phyloP scores from a whole-genome alignment of 192 early-diverging fungal species.

The Coemansia sp. region DNA sequence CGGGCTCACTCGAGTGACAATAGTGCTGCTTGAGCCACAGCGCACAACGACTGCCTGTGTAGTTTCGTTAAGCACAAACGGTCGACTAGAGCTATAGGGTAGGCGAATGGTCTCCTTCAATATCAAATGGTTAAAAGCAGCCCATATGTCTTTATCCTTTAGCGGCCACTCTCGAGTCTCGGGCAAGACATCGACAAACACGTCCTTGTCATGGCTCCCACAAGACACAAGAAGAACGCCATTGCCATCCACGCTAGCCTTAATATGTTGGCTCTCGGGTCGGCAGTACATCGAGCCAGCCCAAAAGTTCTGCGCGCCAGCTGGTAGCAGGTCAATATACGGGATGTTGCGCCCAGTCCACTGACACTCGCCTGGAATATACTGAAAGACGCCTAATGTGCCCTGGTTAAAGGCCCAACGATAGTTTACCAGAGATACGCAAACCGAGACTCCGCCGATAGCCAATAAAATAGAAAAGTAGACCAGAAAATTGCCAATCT shows the following conservation, averaged over 20 bases:
- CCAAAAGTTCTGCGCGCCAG: conserved; percentile 61
- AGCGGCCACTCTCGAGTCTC: conserved; percentile 55
- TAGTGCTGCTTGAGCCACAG: conserved; percentile 38
- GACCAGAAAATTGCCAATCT: conserved; percentile 28
- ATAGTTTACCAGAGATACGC: conserved; percentile 45
- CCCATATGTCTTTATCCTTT: conserved; percentile 50
- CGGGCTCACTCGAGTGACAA: conserved; percentile 41
- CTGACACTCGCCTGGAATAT: conserved; percentile 40
- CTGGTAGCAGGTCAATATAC: conserved; percentile 54
- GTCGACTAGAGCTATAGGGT: conserved; percentile 11
- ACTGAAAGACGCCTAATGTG: conserved; percentile 2
- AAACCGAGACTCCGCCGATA: conserved; percentile 10
- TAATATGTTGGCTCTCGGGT: conserved; percentile 25
- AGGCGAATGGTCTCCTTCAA: conserved; percentile 23
- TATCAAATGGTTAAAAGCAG: conserved; percentile 47
- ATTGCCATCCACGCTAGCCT: conserved; percentile 36
- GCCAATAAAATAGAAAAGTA: conserved; percentile 31
- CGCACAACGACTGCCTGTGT: conserved; percentile 54
- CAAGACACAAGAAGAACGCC: conserved; percentile 46
- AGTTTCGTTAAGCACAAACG: conserved; percentile 34
- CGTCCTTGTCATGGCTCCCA: background rate
- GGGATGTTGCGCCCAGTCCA: conserved; percentile 57
- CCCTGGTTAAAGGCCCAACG: conserved; percentile 45
- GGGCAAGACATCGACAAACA: conserved; percentile 52
- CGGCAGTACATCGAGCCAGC: conserved; percentile 47